Percentiles rank a stretch among this genome's conserved stretches.
phyloP scores from a whole-genome alignment of 192 early-diverging fungal genomes.

The Backusella psychrophila region DNA sequence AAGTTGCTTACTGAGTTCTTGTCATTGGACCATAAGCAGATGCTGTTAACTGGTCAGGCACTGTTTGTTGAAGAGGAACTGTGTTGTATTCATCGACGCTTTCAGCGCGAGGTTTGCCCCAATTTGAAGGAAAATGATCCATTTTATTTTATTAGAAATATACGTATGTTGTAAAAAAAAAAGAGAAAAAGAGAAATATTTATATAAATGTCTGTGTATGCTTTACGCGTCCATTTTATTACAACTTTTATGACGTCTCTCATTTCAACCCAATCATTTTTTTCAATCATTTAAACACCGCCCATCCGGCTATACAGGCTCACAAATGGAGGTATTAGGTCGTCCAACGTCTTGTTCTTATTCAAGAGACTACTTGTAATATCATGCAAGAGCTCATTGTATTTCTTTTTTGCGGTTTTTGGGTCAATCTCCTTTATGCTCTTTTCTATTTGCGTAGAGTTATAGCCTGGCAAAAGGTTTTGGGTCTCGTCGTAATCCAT shows the following conservation, averaged over 20 bases:
- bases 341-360: neutral
- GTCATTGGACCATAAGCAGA: slow-evolving; percentile 48
- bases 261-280: neutral
- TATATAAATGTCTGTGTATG: neutral
- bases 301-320: neutral
- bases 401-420: neutral
- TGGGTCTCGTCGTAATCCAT: neutral
- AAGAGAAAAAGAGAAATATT: neutral
- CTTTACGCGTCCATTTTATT: slow-evolving; percentile 8
- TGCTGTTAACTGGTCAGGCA: slow-evolving; percentile 48
- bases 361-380: neutral
- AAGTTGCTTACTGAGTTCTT: slow-evolving; percentile 52
- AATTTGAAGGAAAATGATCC: slow-evolving; percentile 77
- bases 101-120: slow-evolving; percentile 71
- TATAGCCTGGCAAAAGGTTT: neutral
- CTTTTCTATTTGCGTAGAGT: neutral
- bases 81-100: slow-evolving; percentile 53
- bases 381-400: neutral
- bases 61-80: slow-evolving; percentile 48
- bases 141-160: slow-evolving; percentile 33
- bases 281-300: neutral
- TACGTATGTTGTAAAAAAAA: neutral
- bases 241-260: slow-evolving; percentile 3
- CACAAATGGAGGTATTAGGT: neutral
- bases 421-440: neutral